phyloP scores from a whole-genome alignment of 495 filamentous ascomycete genomes.

The Ramalina peruviana region DNA sequence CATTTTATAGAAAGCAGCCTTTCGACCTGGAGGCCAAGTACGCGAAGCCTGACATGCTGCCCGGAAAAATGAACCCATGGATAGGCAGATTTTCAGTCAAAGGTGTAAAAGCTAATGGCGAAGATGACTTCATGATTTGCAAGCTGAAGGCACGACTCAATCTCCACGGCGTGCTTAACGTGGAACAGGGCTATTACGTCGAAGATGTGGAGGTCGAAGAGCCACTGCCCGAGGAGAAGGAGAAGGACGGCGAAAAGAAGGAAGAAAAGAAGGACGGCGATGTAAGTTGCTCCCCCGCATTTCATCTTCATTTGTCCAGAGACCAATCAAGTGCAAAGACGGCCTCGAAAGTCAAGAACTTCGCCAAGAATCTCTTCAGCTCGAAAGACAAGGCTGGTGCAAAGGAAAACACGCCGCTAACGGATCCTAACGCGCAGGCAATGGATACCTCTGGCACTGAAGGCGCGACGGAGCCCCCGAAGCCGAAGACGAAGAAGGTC shows the following conservation, averaged over 20 bases:
- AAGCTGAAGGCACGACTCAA: constrained; percentile 98
- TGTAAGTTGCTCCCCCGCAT: constrained; percentile 37
- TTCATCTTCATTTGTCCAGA: constrained; percentile 1
- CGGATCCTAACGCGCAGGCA: constrained; percentile 39
- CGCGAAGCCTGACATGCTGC: constrained; percentile 71
- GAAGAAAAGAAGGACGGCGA: constrained; percentile 54
- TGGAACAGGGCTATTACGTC: constrained; percentile 94
- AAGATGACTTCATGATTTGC: constrained; percentile 97
- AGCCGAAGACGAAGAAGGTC: constrained; percentile 91
- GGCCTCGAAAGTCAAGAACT: constrained; percentile 12
- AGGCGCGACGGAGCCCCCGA: constrained; percentile 47
- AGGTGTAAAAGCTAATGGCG: constrained; percentile 68
- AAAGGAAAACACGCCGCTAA: constrained; percentile 15
- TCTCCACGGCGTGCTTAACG: constrained; percentile 89
- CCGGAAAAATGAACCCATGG: constrained; percentile 84
- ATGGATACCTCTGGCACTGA: constrained; percentile 72
- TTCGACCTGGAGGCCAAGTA: constrained; percentile 96
- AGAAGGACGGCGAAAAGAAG: constrained; percentile 27
- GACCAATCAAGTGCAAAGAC: constrained; percentile 8
- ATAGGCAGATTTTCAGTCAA: constrained; percentile 94
- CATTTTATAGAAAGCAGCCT: constrained; percentile 95
- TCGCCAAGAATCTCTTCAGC: constrained; percentile 14
- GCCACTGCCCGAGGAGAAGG: constrained; percentile 50
- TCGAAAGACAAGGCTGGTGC: constrained; percentile 9
- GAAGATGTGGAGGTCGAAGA: constrained; percentile 98